Evolutionary conservation across 2,329 filamentous ascomycete genomes (phyloP), one percentile per base, ranked within the genome.

Genomic region (Neopestalotiopsis sp.): DNA sequence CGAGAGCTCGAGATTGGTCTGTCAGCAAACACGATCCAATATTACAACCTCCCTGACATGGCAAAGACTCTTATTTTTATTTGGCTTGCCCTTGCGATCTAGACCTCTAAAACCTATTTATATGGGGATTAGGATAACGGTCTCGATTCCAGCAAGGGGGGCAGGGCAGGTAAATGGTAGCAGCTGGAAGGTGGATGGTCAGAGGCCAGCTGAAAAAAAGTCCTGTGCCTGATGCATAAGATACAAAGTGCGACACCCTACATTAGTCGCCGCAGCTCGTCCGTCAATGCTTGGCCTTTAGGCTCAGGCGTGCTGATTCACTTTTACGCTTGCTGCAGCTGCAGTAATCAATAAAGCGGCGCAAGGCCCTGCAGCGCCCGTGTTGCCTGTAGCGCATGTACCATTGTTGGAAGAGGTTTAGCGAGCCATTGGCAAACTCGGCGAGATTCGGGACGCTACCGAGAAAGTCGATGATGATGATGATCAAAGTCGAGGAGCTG

Each of bases 361-460:
- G 17, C 24, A 59, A 20, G 57, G 34, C 6, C 34, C 57, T 59
- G 59, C 59, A 61, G 59, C 34, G 34, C 59, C 59, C 59, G 59
- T 61, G 34, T 34, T 20, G 9, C 28, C 34, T 10, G 34, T 38
- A 38, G 59, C 34, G 32, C 24, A 20, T 20, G 28, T 13, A 9
- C 59, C 34, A 7, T 38, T 38, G 34, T 38, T 40, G 59, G n/a
- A 61, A 61, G 59, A 34, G 59, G 59, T 34, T n/a, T 61, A 61
- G 59, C 59, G 59, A 61, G 59, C 28, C 30, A 14, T 6, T 24
- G 28, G n/a, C 32, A 10, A 61, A 28, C 24, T 28, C 34, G 59
- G 30, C 59, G 13, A 10, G 10, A 38, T 10, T 38, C 34, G 34
- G 34, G 34, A 38, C 34, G 34, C 34, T 20, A 61, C 17, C 7